Percentiles rank a stretch among this genome's conserved stretches.
Evolutionary conservation across 495 filamentous ascomycete species (phyloP).

Genomic region (Podospora pseudopauciseta): DNA sequence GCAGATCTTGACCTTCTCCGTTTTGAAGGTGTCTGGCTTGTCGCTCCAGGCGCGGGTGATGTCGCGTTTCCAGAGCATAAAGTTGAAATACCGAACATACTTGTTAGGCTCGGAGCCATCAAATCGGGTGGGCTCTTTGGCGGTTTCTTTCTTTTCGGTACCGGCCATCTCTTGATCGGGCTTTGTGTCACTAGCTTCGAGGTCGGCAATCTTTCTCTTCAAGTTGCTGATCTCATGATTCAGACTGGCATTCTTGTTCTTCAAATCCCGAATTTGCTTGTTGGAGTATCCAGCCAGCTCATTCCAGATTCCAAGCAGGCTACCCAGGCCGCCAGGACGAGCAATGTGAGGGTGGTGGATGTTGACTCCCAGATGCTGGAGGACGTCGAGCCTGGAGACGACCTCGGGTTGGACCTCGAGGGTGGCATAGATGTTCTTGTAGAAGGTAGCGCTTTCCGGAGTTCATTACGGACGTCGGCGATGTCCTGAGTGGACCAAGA

Average conservation of each 20-base stretch:
- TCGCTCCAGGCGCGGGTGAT: background rate
- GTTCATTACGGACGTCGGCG: background rate
- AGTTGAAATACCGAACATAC: background rate
- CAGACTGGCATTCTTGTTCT: background rate
- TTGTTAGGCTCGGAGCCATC: background rate
- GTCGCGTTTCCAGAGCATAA: background rate
- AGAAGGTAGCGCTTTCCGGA: background rate
- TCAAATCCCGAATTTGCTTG: background rate
- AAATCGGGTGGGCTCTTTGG: background rate
- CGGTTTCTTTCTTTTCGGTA: background rate
- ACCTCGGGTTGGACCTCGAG: background rate
- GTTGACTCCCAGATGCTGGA: background rate
- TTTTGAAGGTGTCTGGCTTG: background rate
- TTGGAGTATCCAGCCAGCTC: background rate
- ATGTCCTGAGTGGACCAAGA: background rate
- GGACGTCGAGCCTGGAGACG: background rate
- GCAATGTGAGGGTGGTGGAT: background rate
- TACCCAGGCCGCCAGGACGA: background rate
- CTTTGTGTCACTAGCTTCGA: background rate
- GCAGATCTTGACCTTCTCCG: background rate
- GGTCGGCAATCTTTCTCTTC: background rate
- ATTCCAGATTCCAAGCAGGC: background rate
- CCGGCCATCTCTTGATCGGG: background rate
- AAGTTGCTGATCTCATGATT: background rate
- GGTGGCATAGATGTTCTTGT: background rate